phyloP scores from a whole-genome alignment of 208 protist species.

The Acanthamoeba healyi region DNA sequence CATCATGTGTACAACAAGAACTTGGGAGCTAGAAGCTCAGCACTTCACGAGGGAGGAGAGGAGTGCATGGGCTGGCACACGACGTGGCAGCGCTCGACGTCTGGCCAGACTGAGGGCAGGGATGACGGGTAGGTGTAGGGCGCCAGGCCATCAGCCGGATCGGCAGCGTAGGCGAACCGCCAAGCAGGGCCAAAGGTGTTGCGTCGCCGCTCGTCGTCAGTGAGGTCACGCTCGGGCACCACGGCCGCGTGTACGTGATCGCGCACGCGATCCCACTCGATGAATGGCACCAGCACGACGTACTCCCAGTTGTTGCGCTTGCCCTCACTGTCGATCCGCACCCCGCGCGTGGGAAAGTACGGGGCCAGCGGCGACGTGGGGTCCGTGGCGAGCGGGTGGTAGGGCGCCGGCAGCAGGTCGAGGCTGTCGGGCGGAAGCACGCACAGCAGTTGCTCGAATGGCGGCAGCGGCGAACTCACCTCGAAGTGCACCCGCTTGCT shows the following conservation, averaged over 20 bases:
- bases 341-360: slow-evolving; percentile 95
- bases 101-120: neutral
- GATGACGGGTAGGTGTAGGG: slow-evolving; percentile 42
- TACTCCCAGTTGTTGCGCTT: slow-evolving; percentile 95
- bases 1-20: too few relatives aligned
- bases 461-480: slow-evolving; percentile 93
- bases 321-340: slow-evolving; percentile 97
- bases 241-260: neutral
- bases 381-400: slow-evolving; percentile 15
- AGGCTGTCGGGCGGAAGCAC: slow-evolving; percentile 48
- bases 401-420: slow-evolving; percentile 32
- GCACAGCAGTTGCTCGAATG: slow-evolving; percentile 96
- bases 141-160: neutral
- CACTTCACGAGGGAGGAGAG: neutral
- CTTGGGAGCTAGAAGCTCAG: too few relatives aligned
- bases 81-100: slow-evolving; percentile 9
- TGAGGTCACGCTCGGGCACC: neutral
- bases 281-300: slow-evolving; percentile 93
- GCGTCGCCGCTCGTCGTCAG: slow-evolving; percentile 2
- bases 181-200: slow-evolving; percentile 38
- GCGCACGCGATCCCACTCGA: slow-evolving; percentile 83
- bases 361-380: slow-evolving; percentile 63
- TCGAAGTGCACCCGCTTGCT: slow-evolving; percentile 15
- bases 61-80: slow-evolving; percentile 35
- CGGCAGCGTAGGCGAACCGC: slow-evolving; percentile 27